Base-by-base conservation (phyloP, 352 stramenopile genomes). In the Globisporangium canariense region DNA sequence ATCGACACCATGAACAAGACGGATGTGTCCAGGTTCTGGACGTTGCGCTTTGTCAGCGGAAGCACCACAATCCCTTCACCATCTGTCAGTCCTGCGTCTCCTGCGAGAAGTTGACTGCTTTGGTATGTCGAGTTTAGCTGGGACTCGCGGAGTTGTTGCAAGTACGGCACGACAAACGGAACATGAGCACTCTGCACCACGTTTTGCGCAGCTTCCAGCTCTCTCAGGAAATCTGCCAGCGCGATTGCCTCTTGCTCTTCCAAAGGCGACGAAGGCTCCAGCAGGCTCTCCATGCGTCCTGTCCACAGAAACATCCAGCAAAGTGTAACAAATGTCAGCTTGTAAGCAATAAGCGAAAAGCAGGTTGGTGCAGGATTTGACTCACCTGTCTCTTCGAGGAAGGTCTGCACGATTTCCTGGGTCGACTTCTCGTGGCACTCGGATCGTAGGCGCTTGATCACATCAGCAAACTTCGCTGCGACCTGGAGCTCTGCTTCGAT, bases 101-200 rank as follows among this genome's bases (percentile, higher is more conserved):
- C 47, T 46, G 5, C 28, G 52, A 43, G 14, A 7, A n/a, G 18
- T 32, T 47, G 28, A 6, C 28, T 36, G 5, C 10, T 40, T 28
- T 49, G 56, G 47, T 60, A 52, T 9, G 47, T 69, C 30, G 55
- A 45, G 18, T 28, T 20, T 28, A 69, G 34, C n/a, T 75, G 69
- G 10, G 70, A 74, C 20, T 82, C 71, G 11, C 78, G 70, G 30
- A 95, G 41, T 47, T 91, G 79, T 56, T 79, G 65, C 53, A 95
- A 68, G 58, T 93, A 93, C 28, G 87, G 85, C 9, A 77, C 78
- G 6, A 95, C 80, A 50, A 95, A 88, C 16, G 83, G 72, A 25
- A 91, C 73, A 50, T 86, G 67, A 28, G 60, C 62, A 50, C 78
- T 92, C 40, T 79, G 64, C 14, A 85, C 77, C 32, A 90, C 65